These are phyloP conservation scores for Microsporum ferrugineum DNA, from an alignment of 2,329 filamentous ascomycete genomes.

Conservation along the genomic window DNA sequence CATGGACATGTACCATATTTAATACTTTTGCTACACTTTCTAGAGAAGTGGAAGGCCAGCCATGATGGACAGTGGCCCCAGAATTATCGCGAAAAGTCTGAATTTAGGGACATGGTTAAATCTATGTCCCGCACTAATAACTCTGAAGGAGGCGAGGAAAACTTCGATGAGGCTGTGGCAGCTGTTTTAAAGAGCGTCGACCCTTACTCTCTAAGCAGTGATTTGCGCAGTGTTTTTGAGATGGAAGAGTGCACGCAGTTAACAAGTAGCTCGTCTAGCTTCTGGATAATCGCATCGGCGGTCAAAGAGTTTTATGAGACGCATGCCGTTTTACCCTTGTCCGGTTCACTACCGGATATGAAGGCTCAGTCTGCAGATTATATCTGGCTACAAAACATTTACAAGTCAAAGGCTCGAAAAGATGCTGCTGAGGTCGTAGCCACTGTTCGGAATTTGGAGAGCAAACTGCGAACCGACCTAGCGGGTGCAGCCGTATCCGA, in stretches of 20 bases:
- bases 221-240: slow-evolving; percentile 66
- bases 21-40: slow-evolving; percentile 67
- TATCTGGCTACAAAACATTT: slow-evolving; percentile 80
- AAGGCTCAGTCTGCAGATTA: slow-evolving; percentile 88
- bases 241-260: slow-evolving; percentile 49
- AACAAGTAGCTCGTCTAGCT: slow-evolving; percentile 45
- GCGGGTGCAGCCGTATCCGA: slow-evolving; percentile 47
- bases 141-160: slow-evolving; percentile 83
- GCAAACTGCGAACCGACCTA: slow-evolving; percentile 23
- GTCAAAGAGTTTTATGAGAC: slow-evolving; percentile 64
- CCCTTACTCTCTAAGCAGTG: slow-evolving; percentile 53
- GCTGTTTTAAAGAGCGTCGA: slow-evolving; percentile 83
- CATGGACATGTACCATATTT: slow-evolving; percentile 90
- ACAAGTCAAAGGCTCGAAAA: slow-evolving; percentile 73
- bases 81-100: slow-evolving; percentile 73
- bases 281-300: slow-evolving; percentile 82
- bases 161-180: slow-evolving; percentile 82
- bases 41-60: slow-evolving; percentile 64
- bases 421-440: slow-evolving; percentile 66
- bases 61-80: slow-evolving; percentile 59
- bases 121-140: slow-evolving; percentile 58
- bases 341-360: slow-evolving; percentile 90
- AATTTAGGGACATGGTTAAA: slow-evolving; percentile 62
- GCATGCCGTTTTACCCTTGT: slow-evolving; percentile 65
- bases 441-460: slow-evolving; percentile 48